These are phyloP conservation scores for Plectosphaerella cucumerina DNA, from an alignment of 2,329 filamentous ascomycete species.

Conservation along the genomic window DNA sequence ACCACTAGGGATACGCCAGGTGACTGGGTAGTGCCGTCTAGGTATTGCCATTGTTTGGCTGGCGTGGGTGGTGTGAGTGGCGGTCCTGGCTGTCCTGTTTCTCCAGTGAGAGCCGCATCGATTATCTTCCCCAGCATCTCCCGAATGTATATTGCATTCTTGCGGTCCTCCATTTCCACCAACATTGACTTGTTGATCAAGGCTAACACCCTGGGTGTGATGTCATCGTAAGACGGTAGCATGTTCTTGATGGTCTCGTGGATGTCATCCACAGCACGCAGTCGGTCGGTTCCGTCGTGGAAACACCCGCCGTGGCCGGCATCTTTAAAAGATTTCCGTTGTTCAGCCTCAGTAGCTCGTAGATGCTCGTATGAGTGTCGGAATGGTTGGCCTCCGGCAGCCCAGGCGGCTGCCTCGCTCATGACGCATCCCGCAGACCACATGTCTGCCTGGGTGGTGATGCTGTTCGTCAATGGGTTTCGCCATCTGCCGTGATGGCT, in stretches of 20 bases:
- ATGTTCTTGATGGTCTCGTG: background rate
- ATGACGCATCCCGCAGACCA: slow-evolving; percentile 8
- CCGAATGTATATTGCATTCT: too few species aligned
- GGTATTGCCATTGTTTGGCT: too few species aligned
- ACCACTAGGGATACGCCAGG: too few species aligned
- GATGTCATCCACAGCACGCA: background rate
- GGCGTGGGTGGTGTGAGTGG: too few species aligned
- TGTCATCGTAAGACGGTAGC: background rate
- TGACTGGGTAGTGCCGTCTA: too few species aligned
- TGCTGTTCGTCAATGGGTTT: slow-evolving; percentile 1
- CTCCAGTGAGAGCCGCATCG: too few species aligned
- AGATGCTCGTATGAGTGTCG: background rate
- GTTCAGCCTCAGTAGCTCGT: background rate
- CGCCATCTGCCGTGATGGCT: background rate
- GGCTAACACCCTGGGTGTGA: background rate
- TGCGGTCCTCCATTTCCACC: too few species aligned
- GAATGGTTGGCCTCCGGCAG: background rate
- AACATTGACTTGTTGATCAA: background rate
- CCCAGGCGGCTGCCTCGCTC: slow-evolving; percentile 7
- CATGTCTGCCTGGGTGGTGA: slow-evolving; percentile 6
- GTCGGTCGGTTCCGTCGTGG: background rate
- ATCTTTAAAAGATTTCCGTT: background rate
- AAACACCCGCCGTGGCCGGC: background rate
- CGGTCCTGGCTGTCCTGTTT: too few species aligned
- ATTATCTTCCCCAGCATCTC: too few species aligned